Evolutionary conservation across 2,329 filamentous ascomycete genomes (phyloP).

Genomic region (Leptographium wingfieldii): DNA sequence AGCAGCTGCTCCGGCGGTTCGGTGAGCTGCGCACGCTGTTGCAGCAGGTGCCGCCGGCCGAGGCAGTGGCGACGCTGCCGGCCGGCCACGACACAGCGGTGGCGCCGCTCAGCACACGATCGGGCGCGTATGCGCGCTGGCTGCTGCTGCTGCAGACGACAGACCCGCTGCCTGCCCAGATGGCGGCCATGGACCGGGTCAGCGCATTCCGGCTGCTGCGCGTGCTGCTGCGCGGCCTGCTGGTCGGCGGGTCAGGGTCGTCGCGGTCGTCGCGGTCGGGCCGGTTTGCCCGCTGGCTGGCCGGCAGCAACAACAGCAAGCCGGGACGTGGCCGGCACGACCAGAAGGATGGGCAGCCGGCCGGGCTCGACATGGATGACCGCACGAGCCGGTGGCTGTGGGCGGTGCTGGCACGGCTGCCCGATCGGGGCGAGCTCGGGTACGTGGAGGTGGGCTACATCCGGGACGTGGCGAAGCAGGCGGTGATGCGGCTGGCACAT

Average conservation of each 20-base stretch:
- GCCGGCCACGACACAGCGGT: constrained; percentile 42
- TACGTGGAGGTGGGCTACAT: constrained; percentile 65
- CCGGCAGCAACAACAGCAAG: neutral
- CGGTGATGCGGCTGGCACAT: constrained; percentile 46
- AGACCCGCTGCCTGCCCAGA: constrained; percentile 45
- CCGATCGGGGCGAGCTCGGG: constrained; percentile 61
- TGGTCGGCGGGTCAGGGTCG: constrained; percentile 28
- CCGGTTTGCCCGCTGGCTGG: constrained; percentile 6
- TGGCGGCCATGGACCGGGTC: constrained; percentile 53
- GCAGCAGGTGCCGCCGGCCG: constrained; percentile 37
- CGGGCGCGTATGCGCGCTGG: constrained; percentile 39
- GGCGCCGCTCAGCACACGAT: constrained; percentile 36
- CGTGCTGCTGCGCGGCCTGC: constrained; percentile 51
- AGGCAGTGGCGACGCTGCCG: constrained; percentile 39
- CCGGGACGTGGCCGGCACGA: constrained; percentile 16
- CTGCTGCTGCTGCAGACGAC: constrained; percentile 34
- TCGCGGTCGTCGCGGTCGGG: constrained; percentile 10
- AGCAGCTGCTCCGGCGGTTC: constrained; percentile 53
- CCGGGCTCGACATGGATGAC: constrained; percentile 45
- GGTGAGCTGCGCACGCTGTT: constrained; percentile 49
- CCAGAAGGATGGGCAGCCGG: too few species aligned
- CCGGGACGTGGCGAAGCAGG: constrained; percentile 67
- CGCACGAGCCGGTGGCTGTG: constrained; percentile 74
- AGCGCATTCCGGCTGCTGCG: constrained; percentile 54
- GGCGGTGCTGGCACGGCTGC: constrained; percentile 65